Base-by-base conservation (phyloP, 2,329 filamentous ascomycete species). In the Pseudogymnoascus sp. region DNA sequence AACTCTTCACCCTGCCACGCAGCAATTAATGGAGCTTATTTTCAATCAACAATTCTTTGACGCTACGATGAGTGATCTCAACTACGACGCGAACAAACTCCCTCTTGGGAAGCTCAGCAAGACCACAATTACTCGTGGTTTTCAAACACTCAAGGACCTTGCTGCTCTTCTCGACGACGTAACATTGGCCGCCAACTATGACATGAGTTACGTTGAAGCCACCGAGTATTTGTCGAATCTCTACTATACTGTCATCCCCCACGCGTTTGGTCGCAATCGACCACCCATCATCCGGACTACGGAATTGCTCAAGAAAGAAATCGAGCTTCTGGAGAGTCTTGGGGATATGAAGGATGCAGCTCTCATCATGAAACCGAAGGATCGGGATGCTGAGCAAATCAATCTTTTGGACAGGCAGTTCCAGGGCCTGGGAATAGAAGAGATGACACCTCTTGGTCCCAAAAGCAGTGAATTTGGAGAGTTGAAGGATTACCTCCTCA, bases 41-140 rank as follows among this genome's bases (percentile, higher is more conserved):
- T 96, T 96, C 79, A 92, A 95, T 72, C 80, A 84, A 62, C 72
- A 86, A 20, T 86, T 87, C 70, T 91, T 95, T 72, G 78, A 83
- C 20, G 80, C 80, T 18, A 82, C 84, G 36, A 88, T 90, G 85
- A 71, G 74, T 1, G 77, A 81, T 1, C 77, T 90, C 66, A 88
- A 89, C 66, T 91, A 91, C 67, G 86, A 91, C 66, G 79, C 82
- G 8, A 79, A 87, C 65, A 95, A 95, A 72, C 77, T 96, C 39
- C 91, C 91, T 0, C 77, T 96, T 1, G 92, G 91, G 4, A 95
- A 94, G 71, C 80, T 96, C 22, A 90, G 89, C 78, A 91, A 92
- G 69, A 76, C 81, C 11, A 94, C 89, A 18, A 87, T 96, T 66
- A 81, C 79, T 28, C 80, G 82, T 12, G 92, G 91, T 6, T 96